A percentile compares a stretch with the other conserved stretches of the same genome.
These are phyloP conservation scores for Phytophthora tubulina DNA, from an alignment of 352 stramenopile species.

Conservation along the genomic window DNA sequence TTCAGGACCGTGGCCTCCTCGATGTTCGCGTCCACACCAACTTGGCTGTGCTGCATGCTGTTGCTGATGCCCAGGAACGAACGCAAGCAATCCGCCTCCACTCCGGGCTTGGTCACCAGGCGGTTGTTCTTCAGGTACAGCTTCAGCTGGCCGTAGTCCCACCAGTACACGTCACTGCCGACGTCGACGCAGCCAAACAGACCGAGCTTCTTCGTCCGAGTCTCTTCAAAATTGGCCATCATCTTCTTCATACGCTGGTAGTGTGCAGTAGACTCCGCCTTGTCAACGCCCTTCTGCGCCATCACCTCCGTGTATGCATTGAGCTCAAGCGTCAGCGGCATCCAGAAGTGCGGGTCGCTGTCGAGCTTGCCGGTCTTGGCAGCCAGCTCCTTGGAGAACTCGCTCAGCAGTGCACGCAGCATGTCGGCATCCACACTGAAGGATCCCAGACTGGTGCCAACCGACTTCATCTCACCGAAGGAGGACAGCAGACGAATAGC, in stretches of 20 bases:
- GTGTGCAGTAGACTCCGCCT: slow-evolving; percentile 78
- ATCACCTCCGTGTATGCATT: slow-evolving; percentile 95
- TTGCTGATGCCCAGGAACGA: slow-evolving; percentile 85
- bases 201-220: slow-evolving; percentile 71
- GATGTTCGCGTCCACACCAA: slow-evolving; percentile 66
- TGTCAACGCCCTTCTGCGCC: slow-evolving; percentile 93
- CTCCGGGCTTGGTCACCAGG: slow-evolving; percentile 90
- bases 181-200: slow-evolving; percentile 98
- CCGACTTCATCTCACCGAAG: slow-evolving; percentile 95
- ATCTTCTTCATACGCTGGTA: slow-evolving; percentile 95
- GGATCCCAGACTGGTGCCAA: slow-evolving; percentile 96
- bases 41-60: slow-evolving; percentile 77
- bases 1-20: slow-evolving; percentile 83
- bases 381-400: slow-evolving; percentile 93
- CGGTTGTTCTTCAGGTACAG: slow-evolving; percentile 98
- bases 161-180: slow-evolving; percentile 97
- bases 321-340: slow-evolving; percentile 96
- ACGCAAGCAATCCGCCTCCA: slow-evolving; percentile 84
- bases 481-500: slow-evolving; percentile 93
- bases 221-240: slow-evolving; percentile 85
- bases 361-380: slow-evolving; percentile 95
- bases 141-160: slow-evolving; percentile 98
- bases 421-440: slow-evolving; percentile 96
- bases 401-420: slow-evolving; percentile 90
- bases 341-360: slow-evolving; percentile 99